Conservation (phyloP, 805 yeast genomes). For the Saturnispora dispora region DNA sequence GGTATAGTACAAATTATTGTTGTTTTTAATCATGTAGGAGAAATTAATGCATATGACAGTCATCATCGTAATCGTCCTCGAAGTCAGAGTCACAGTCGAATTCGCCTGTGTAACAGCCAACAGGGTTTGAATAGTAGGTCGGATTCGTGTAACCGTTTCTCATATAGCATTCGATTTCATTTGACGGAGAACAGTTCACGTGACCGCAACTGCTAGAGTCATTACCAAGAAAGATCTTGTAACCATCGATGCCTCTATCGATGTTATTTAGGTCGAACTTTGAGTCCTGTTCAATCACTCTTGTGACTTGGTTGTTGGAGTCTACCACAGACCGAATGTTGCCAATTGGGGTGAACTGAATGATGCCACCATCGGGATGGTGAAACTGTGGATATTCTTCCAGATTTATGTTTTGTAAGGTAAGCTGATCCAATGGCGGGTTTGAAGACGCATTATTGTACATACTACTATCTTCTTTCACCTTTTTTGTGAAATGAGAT, state of each 20-base stretch:
- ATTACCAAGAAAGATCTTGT: constrained; percentile 24
- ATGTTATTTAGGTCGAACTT: constrained; percentile 27
- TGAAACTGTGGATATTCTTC: constrained; percentile 47
- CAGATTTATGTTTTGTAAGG: constrained; percentile 23
- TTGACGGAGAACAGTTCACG: constrained; percentile 22
- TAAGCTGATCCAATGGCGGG: constrained; percentile 13
- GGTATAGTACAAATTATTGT: not conserved
- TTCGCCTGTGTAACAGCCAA: constrained; percentile 10
- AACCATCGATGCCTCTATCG: constrained; percentile 31
- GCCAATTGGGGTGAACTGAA: constrained; percentile 59
- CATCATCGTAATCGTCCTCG: constrained; percentile 18
- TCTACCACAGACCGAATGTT: constrained; percentile 37
- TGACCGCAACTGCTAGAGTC: constrained; percentile 10
- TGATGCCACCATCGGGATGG: constrained; percentile 55
- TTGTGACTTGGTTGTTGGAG: constrained; percentile 36
- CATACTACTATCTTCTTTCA: constrained; percentile 18
- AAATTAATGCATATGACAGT: constrained; percentile 10
- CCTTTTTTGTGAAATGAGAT: constrained; percentile 25
- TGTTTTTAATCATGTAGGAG: not conserved
- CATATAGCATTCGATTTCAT: constrained; percentile 29
- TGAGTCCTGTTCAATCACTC: constrained; percentile 39
- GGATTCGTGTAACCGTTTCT: constrained; percentile 20
- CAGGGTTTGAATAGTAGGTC: constrained; percentile 4
- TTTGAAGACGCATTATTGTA: constrained; percentile 16
- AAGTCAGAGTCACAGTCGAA: constrained; percentile 23